A percentile compares a stretch with the other conserved stretches of the same genome.
Evolutionary conservation across 441 rosid species (phyloP).

Genomic region (Croton laevigatus): DNA sequence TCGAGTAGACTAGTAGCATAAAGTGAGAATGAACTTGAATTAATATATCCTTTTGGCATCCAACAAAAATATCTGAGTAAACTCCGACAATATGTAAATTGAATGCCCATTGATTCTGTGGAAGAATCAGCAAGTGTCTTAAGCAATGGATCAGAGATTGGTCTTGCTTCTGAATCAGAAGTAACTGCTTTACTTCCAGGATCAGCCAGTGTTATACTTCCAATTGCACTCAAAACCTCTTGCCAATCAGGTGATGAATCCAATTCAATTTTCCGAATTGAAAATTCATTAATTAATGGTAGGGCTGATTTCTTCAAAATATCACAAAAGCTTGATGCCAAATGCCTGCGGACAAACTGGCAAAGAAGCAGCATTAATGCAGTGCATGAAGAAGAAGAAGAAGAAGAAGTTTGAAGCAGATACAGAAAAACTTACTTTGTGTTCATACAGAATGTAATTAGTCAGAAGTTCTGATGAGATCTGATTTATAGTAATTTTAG

Average conservation of each 20-base stretch:
- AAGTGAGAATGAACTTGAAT: conserved; percentile 52
- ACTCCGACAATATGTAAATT: conserved; percentile 51
- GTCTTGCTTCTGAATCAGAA: conserved; percentile 17
- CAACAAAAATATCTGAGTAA: conserved; percentile 58
- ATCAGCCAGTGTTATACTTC: conserved; percentile 32
- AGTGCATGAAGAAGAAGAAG: conserved; percentile 17
- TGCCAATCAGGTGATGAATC: conserved; percentile 58
- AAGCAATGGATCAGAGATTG: conserved; percentile 28
- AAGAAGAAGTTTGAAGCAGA: conserved; percentile 4
- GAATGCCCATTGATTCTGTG: conserved; percentile 32
- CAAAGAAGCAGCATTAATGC: conserved; percentile 31
- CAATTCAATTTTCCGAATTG: conserved; percentile 36
- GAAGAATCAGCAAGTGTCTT: conserved; percentile 31
- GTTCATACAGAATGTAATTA: conserved; percentile 60
- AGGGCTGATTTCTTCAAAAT: conserved; percentile 49
- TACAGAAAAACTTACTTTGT: conserved; percentile 50
- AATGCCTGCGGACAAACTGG: conserved; percentile 89
- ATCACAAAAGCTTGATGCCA: conserved; percentile 60
- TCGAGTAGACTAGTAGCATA: conserved; percentile 56
- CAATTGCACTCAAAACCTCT: conserved; percentile 50
- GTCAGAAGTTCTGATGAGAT: conserved; percentile 64
- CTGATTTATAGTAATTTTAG: conserved; percentile 42
- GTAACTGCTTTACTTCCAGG: conserved; percentile 24
- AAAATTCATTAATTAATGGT: conserved; percentile 31
- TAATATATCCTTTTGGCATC: conserved; percentile 77